Conservation (phyloP, 331 rosid species). For the Quercus tomentella region DNA sequence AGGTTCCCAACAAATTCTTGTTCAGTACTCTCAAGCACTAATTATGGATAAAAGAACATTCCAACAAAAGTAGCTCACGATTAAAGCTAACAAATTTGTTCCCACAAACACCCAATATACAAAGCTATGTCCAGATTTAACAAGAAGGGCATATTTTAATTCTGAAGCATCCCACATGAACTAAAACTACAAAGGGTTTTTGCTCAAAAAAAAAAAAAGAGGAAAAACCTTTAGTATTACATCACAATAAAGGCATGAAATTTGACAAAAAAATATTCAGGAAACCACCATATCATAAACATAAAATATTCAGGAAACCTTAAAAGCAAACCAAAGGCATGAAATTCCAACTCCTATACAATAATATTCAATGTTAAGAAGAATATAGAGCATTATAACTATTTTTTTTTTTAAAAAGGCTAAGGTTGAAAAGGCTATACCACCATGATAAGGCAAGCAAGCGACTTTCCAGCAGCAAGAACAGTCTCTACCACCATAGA, state of each 20-base stretch:
- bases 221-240: not conserved
- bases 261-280: too few species aligned
- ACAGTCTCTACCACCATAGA: conserved; percentile 48
- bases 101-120: conserved; percentile 1
- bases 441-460: conserved; percentile 41
- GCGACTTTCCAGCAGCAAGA: conserved; percentile 45
- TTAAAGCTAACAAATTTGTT: not conserved
- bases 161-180: not conserved
- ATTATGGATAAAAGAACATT: not conserved
- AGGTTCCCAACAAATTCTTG: not conserved
- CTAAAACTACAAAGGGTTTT: not conserved
- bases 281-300: not conserved
- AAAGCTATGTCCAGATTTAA: not conserved
- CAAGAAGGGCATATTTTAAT: not conserved
- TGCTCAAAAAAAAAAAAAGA: not conserved
- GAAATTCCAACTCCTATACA: not conserved
- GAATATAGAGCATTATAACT: not conserved
- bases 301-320: not conserved
- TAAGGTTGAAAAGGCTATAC: conserved; percentile 20
- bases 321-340: not conserved
- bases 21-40: not conserved
- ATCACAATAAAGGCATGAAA: not conserved
- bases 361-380: not conserved
- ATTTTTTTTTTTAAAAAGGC: too few species aligned
- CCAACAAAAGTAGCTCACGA: conserved; percentile 11